Evolutionary conservation across 768 basidiomycete genomes (phyloP).

Genomic region (Leccinum broughii): DNA sequence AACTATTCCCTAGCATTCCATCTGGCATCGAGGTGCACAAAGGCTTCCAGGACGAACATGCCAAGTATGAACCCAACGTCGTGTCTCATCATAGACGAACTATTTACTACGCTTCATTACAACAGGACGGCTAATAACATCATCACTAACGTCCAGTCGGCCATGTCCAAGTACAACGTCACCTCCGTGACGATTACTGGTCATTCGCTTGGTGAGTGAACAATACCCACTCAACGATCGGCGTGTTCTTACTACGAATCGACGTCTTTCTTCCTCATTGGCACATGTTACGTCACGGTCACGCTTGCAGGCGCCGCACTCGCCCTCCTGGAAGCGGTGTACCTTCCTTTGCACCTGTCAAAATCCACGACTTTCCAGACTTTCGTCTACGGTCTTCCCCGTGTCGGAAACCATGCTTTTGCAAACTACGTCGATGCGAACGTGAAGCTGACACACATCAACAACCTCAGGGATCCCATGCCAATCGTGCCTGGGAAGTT

Average conservation of each 20-base stretch:
- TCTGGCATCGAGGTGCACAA: slow-evolving; percentile 41
- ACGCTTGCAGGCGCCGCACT: slow-evolving; percentile 32
- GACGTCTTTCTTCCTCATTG: neutral
- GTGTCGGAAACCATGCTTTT: slow-evolving; percentile 57
- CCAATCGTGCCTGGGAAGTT: slow-evolving; percentile 36
- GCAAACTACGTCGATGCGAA: slow-evolving; percentile 54
- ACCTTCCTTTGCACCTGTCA: slow-evolving; percentile 36
- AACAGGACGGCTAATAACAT: slow-evolving; percentile 39
- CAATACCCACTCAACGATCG: neutral
- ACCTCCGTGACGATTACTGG: slow-evolving; percentile 44
- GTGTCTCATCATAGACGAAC: neutral
- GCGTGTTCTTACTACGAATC: neutral
- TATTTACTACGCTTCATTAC: slow-evolving; percentile 29
- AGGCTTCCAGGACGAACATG: slow-evolving; percentile 48
- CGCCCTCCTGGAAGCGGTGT: slow-evolving; percentile 37
- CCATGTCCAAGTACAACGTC: slow-evolving; percentile 36
- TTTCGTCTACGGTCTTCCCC: slow-evolving; percentile 36
- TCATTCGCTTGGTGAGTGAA: slow-evolving; percentile 40
- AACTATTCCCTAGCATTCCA: slow-evolving; percentile 48
- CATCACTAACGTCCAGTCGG: slow-evolving; percentile 41
- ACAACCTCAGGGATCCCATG: slow-evolving; percentile 45
- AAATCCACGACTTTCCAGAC: slow-evolving; percentile 28
- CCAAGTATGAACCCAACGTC: slow-evolving; percentile 33
- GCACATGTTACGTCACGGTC: neutral
- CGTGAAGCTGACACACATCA: slow-evolving; percentile 48